Evolutionary conservation across 2,329 filamentous ascomycete genomes (phyloP).

Genomic region (Cytospora leucostoma): DNA sequence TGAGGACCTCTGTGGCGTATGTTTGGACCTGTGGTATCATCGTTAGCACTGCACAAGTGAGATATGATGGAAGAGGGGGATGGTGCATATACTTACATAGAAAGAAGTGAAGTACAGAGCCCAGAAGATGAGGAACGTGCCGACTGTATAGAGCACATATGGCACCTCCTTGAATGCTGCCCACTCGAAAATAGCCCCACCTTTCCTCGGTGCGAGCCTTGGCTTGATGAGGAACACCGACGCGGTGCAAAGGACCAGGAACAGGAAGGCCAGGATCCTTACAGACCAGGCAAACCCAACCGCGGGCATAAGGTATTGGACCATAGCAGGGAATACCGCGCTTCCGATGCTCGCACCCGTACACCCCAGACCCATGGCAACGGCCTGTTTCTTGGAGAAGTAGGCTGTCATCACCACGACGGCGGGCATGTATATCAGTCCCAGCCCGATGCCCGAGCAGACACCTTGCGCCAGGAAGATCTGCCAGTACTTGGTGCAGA

Average conservation of each 20-base stretch:
- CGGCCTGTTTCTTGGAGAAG: conserved; percentile 7
- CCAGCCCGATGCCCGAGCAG: conserved; percentile 53
- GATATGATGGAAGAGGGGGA: no score
- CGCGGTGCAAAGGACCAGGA: conserved; percentile 34
- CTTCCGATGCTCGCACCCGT: conserved; percentile 58
- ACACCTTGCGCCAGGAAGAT: conserved; percentile 39
- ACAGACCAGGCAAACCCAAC: conserved; percentile 66
- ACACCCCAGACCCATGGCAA: background rate
- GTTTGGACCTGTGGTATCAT: background rate
- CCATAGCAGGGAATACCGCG: conserved; percentile 51
- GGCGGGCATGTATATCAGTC: conserved; percentile 52
- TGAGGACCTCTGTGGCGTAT: background rate
- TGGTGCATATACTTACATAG: conserved; percentile 38
- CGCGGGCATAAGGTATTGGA: conserved; percentile 40
- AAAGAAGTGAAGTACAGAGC: conserved; percentile 54
- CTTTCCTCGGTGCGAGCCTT: conserved; percentile 46
- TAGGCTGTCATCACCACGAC: conserved; percentile 35
- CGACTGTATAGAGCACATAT: conserved; percentile 44
- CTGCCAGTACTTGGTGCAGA: conserved; percentile 51
- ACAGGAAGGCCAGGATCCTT: conserved; percentile 60
- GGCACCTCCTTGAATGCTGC: conserved; percentile 51
- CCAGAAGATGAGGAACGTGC: conserved; percentile 44
- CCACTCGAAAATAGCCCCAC: conserved; percentile 51
- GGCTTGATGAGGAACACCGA: conserved; percentile 48
- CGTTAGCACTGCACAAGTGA: background rate